Base-by-base conservation (phyloP, 305 asterid genomes). In the Ajuga reptans region DNA sequence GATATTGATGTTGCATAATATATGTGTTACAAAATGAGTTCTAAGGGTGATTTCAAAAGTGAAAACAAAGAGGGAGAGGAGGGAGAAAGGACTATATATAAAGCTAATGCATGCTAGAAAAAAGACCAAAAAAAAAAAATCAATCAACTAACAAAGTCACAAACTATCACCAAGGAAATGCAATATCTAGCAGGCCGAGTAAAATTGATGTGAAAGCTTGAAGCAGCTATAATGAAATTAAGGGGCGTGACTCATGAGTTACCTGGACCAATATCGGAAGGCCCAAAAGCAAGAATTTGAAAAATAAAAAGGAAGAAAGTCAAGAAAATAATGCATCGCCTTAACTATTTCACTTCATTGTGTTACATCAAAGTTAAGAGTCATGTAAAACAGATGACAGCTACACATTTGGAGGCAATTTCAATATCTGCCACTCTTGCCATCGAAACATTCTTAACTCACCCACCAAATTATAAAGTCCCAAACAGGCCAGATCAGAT, bases 1-100 rank as follows among this genome's bases (percentile, higher is more conserved):
- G 29, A 37, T 10, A 71, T 16, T 42, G 63, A 71, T 67, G 55
- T 9, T 37, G 47, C 16, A n/a, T 0, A 49, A 45, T 4, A 45
- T 4, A 73, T 62, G 27, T 42, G 60, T 47, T 33, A 37, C 4
- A 54, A 53, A 54, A 64, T 36, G 67, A 69, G 72, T 49, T 51
- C 43, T 29, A 39, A 54, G 47, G 21, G 62, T 12, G 9, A 16
- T 11, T 29, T 41, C 31, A 12, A 53, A 53, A 42, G 52, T 9
- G 4, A 52, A 71, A 14, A 66, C 16, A 47, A 6, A 17, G 14
- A n/a, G 39, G 2, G 11, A 21, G 47, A 33, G 10, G 16, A 46
- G 36, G 3, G 36, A 31, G 36, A 3, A 5, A 31, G 36, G 36
- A 4, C 6, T 4, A 31, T 31, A 1, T 21, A 31, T 31, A 31